These are phyloP conservation scores for Drechslera avenae DNA, from an alignment of 2,329 filamentous ascomycete species.

Conservation along the genomic window DNA sequence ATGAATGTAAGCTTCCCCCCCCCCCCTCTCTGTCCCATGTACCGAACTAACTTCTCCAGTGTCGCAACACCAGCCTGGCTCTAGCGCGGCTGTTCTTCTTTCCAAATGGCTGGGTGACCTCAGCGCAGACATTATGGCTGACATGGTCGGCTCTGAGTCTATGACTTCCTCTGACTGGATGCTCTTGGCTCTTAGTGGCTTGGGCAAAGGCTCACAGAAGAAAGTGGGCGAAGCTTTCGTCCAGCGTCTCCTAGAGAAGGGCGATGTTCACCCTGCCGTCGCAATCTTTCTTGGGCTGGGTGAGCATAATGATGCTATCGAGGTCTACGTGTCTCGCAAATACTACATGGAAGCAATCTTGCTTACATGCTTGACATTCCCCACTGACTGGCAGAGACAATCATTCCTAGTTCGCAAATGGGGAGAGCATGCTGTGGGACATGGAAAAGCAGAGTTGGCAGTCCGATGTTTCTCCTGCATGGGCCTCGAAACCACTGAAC, in stretches of 20 bases:
- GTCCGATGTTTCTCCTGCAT: slow-evolving; percentile 94
- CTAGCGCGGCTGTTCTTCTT: slow-evolving; percentile 78
- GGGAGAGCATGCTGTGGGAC: slow-evolving; percentile 88
- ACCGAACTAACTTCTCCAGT: slow-evolving; percentile 51
- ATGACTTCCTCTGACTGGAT: slow-evolving; percentile 97
- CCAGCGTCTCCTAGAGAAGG: slow-evolving; percentile 84
- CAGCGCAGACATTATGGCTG: slow-evolving; percentile 78
- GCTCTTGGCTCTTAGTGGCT: slow-evolving; percentile 87
- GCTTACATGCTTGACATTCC: slow-evolving; percentile 80
- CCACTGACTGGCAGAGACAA: slow-evolving; percentile 88
- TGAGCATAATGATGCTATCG: slow-evolving; percentile 91
- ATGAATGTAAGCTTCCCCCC: slow-evolving; percentile 66
- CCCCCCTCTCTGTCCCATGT: not conserved
- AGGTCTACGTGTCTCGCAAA: slow-evolving; percentile 91
- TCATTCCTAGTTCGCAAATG: slow-evolving; percentile 88
- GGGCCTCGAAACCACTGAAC: slow-evolving; percentile 79
- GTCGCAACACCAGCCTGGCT: slow-evolving; percentile 72
- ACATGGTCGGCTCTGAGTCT: slow-evolving; percentile 75
- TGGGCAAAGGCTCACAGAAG: slow-evolving; percentile 77
- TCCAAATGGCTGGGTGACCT: slow-evolving; percentile 92
- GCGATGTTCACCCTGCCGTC: slow-evolving; percentile 88
- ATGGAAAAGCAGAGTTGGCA: slow-evolving; percentile 86
- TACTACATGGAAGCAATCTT: slow-evolving; percentile 92
- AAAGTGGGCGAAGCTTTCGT: slow-evolving; percentile 91
- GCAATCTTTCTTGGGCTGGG: slow-evolving; percentile 92